Evolutionary conservation across 2,329 filamentous ascomycete genomes (phyloP).

Genomic region (Teratosphaeria destructans): DNA sequence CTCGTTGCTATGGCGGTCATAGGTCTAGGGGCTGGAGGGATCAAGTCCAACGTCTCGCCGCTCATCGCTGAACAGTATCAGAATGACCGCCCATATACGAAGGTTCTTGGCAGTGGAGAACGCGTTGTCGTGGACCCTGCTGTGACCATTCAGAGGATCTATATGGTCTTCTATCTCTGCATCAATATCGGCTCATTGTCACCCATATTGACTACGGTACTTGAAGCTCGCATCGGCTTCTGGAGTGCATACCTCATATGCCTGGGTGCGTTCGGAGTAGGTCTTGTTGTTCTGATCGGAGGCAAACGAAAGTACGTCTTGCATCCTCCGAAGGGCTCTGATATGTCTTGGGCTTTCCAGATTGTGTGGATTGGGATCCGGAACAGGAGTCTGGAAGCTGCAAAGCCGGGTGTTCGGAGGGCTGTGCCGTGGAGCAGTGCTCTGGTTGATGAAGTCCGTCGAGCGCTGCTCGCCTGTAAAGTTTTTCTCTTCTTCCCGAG

Average conservation of each 20-base stretch:
- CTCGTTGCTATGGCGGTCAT: constrained; percentile 55
- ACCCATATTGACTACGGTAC: constrained; percentile 52
- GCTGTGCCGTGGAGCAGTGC: not conserved
- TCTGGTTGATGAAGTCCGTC: constrained; percentile 58
- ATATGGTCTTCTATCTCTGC: constrained; percentile 58
- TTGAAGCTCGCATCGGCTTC: constrained; percentile 58
- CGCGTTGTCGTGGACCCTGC: constrained; percentile 37
- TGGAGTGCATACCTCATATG: constrained; percentile 45
- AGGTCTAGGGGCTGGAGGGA: constrained; percentile 65
- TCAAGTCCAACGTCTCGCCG: constrained; percentile 64
- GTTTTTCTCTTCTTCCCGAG: constrained; percentile 44
- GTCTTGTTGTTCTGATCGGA: constrained; percentile 44
- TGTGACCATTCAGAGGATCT: constrained; percentile 38
- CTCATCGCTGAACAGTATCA: constrained; percentile 39
- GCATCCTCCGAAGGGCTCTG: constrained; percentile 56
- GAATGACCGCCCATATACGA: constrained; percentile 30
- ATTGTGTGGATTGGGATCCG: not conserved
- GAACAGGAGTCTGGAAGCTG: not conserved
- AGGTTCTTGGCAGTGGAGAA: constrained; percentile 31
- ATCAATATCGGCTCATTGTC: constrained; percentile 63
- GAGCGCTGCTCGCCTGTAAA: constrained; percentile 55
- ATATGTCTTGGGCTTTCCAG: constrained; percentile 42
- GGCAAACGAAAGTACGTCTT: constrained; percentile 43
- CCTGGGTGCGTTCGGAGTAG: constrained; percentile 50
- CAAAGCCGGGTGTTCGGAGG: not conserved